Evolutionary conservation across 164 flowering plant species (phyloP), one percentile per base, ranked within the genome.

Genomic region (Tetrastigma voinierianum): DNA sequence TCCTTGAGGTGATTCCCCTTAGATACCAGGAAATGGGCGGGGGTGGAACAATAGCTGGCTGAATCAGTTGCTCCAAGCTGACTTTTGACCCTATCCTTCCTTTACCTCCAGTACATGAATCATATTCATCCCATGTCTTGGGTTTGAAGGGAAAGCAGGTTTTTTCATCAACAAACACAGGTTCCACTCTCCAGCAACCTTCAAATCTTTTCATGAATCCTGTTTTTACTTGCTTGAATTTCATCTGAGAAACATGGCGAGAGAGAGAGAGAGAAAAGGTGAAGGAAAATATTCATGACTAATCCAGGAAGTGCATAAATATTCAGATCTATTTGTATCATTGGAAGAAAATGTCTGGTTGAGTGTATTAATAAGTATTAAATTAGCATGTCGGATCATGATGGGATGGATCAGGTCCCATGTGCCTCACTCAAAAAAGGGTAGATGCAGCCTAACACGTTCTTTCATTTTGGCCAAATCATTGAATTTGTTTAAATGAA

Each of bases 1-100:
- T 92, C 75, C 74, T 85, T 15, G 88, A 1, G 10, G 98, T 88
- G 61, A 95, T 95, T 55, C 97, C 97, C 65, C 97, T 83, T 5
- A 95, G 80, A 75, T 95, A 95, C 99, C 99, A 95, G 9, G 99
- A 95, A 69, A 95, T 84, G 11, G 99, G 98, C 9, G 99, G 98
- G 1, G 99, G 98, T 9, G 98, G 97, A 47, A 95, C 82, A 58
- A 95, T 66, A n/a, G 97, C 80, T 10, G 99, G 99, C 68, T 95
- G 88, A 9, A 95, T 74, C 52, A 90, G 82, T 67, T 95, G 99
- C 67, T 88, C 84, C 75, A 95, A 72, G 66, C 76, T 84, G 70
- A 92, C 84, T 25, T 65, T 79, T 19, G 99, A 92, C 1, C 87
- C 99, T 20, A 92, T 73, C 74, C 99, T 90, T 72, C 99, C 99